Conservation (phyloP, 2,329 filamentous ascomycete genomes). For the Pseudocercospora crystallina region DNA sequence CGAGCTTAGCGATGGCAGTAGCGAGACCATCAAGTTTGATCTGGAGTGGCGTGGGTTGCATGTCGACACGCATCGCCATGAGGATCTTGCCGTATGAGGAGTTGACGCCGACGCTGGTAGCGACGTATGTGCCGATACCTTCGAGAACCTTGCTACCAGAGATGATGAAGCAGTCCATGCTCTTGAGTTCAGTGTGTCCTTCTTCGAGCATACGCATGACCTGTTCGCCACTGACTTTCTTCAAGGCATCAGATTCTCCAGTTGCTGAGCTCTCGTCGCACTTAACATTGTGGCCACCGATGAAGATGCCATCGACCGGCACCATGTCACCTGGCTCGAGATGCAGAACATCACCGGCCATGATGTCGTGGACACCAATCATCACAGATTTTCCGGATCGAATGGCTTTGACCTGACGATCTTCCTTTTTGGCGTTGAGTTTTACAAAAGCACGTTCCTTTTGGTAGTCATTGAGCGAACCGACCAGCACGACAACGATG, state of each 20-base stretch:
- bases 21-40: conserved; percentile 76
- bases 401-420: conserved; percentile 70
- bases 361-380: conserved; percentile 68
- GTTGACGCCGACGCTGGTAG: conserved; percentile 73
- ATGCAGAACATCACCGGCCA: conserved; percentile 72
- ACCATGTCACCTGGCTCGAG: conserved; percentile 73
- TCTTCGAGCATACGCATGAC: conserved; percentile 63
- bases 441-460: conserved; percentile 80
- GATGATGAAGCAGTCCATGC: conserved; percentile 80
- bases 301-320: conserved; percentile 68
- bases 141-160: conserved; percentile 79
- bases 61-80: conserved; percentile 74
- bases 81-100: conserved; percentile 75
- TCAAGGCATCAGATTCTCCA: conserved; percentile 71
- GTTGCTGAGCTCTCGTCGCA: conserved; percentile 75
- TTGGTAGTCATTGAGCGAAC: conserved; percentile 78
- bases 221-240: conserved; percentile 64
- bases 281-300: conserved; percentile 65
- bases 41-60: conserved; percentile 75
- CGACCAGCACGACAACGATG: conserved; percentile 71
- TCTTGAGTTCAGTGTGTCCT: conserved; percentile 61
- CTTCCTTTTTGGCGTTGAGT: conserved; percentile 76
- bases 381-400: conserved; percentile 70
- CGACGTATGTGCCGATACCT: conserved; percentile 72
- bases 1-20: conserved; percentile 74